These are phyloP conservation scores for Claviceps pusilla DNA, from an alignment of 2,329 filamentous ascomycete species.

Conservation along the genomic window DNA sequence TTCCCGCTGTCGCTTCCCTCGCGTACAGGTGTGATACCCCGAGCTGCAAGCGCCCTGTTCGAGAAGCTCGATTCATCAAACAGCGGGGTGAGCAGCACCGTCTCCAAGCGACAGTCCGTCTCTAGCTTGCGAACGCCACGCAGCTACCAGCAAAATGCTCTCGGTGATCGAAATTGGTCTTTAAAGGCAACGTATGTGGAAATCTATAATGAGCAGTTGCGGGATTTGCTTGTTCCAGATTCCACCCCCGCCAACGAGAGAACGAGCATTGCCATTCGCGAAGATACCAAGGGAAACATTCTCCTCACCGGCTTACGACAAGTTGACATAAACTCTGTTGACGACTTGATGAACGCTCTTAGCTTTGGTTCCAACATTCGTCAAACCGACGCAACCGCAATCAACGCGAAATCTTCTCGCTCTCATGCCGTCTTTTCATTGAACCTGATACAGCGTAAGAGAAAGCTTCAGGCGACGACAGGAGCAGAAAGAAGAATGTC, in stretches of 20 bases:
- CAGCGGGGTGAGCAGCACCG: slow-evolving; percentile 32
- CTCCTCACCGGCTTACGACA: slow-evolving; percentile 81
- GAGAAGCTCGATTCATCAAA: slow-evolving; percentile 59
- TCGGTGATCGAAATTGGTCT: slow-evolving; percentile 66
- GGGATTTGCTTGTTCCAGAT: slow-evolving; percentile 77
- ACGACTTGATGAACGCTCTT: slow-evolving; percentile 76
- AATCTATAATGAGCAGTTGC: slow-evolving; percentile 94
- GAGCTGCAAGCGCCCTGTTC: slow-evolving; percentile 74
- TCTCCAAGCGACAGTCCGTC: slow-evolving; percentile 30
- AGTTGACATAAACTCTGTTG: slow-evolving; percentile 75
- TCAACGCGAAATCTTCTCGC: slow-evolving; percentile 93
- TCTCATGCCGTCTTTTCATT: slow-evolving; percentile 96
- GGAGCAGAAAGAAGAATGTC: slow-evolving; percentile 72
- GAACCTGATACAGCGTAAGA: slow-evolving; percentile 78
- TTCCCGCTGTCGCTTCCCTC: neutral
- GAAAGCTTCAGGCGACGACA: slow-evolving; percentile 34
- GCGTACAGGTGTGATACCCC: slow-evolving; percentile 71
- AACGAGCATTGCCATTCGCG: slow-evolving; percentile 71
- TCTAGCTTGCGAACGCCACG: slow-evolving; percentile 65
- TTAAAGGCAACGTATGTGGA: slow-evolving; percentile 89
- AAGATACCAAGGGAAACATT: slow-evolving; percentile 89
- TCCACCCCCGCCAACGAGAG: slow-evolving; percentile 54
- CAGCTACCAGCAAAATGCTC: slow-evolving; percentile 44
- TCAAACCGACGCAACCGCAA: slow-evolving; percentile 91
- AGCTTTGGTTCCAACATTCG: slow-evolving; percentile 89